Evolutionary conservation across 305 asterid species (phyloP), one percentile per base, ranked within the genome.

Genomic region (Fraxinus albicans): DNA sequence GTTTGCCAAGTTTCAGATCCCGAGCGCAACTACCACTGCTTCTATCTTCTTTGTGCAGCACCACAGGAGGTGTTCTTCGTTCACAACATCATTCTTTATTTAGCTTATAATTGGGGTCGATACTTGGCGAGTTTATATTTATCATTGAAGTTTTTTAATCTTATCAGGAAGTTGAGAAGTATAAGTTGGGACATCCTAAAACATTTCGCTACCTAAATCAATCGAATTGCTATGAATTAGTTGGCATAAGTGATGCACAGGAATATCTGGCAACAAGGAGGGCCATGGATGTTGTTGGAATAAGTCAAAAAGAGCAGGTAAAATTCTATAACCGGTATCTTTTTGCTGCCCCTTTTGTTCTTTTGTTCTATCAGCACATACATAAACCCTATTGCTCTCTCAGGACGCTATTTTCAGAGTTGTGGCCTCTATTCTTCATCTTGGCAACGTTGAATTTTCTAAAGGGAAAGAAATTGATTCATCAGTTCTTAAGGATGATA

Each of bases 401-500:
- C 91, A 93, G 97, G 98, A 95, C 77, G 97, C 98, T 79, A 95
- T 95, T 86, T 95, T 95, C 85, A 91, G 98, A 83, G 97, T 93
- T 27, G 98, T 95, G 85, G 97, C 98, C 35, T 50, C 98, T 83
- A 86, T 94, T 89, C 99, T 95, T 78, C 99, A 95, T 85, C 89
- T 95, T 82, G 99, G 99, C 80, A 95, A 94, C 77, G 84, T 94
- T 72, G 94, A 95, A 44, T 94, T 95, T 78, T 19, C 87, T 1
- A 95, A 94, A 87, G 95, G 96, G 76, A 35, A 88, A 81, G 98
- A 95, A 81, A 50, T 81, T 76, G 98, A 95, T 85, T 95, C 98
- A 44, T 94, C 98, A 23, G 85, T 89, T 73, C 87, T 95, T 38
- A 92, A 91, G 88, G 93, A 94, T 88, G 98, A 94, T 70, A 91